phyloP scores from a whole-genome alignment of 2,329 filamentous ascomycete species.

The Thermomyces lanuginosus region DNA sequence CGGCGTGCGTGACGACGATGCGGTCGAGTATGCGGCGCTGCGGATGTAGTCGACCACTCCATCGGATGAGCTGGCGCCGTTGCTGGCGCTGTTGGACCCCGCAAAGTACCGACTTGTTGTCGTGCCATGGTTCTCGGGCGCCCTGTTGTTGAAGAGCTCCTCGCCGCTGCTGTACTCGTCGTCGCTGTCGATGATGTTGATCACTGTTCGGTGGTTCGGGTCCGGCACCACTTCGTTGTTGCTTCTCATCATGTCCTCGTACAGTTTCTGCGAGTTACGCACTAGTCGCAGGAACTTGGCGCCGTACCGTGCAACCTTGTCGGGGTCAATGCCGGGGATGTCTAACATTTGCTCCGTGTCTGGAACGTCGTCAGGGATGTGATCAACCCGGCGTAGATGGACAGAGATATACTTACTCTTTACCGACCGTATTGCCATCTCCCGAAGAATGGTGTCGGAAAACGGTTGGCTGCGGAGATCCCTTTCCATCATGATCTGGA shows the following conservation, averaged over 20 bases:
- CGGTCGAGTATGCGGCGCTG: neutral
- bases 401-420: slow-evolving; percentile 20
- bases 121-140: neutral
- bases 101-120: slow-evolving; percentile 1
- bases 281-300: slow-evolving; percentile 28
- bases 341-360: slow-evolving; percentile 23
- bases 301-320: slow-evolving; percentile 31
- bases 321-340: slow-evolving; percentile 28
- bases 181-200: slow-evolving; percentile 28
- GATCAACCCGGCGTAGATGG: too few species aligned
- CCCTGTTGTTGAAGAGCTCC: slow-evolving; percentile 2
- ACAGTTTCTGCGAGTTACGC: slow-evolving; percentile 19
- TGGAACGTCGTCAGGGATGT: slow-evolving; percentile 11
- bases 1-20: neutral
- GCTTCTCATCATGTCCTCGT: slow-evolving; percentile 27
- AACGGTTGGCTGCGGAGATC: slow-evolving; percentile 31
- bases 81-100: slow-evolving; percentile 2
- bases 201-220: slow-evolving; percentile 31
- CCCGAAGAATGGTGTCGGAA: slow-evolving; percentile 29
- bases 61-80: slow-evolving; percentile 1
- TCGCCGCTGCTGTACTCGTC: slow-evolving; percentile 13
- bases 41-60: slow-evolving; percentile 1
- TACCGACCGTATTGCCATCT: slow-evolving; percentile 34
- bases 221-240: slow-evolving; percentile 33
- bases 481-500: slow-evolving; percentile 28